phyloP scores from a whole-genome alignment of 192 early-diverging fungal genomes.

The Coemansia sp. region DNA sequence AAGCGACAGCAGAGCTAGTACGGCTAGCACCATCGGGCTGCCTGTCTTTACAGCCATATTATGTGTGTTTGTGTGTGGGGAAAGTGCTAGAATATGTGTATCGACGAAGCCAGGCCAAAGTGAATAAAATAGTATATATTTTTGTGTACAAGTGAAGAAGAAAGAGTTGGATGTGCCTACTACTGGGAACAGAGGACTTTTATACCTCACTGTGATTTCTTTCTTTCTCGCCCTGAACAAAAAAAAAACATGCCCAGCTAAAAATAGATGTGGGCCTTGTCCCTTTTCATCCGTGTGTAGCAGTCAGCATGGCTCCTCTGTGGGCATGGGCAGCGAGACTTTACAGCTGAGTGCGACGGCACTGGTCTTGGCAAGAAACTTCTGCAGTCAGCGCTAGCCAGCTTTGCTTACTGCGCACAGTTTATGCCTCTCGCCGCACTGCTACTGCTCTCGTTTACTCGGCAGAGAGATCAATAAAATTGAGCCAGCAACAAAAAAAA shows the following conservation, averaged over 20 bases:
- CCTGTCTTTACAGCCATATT: slow-evolving; percentile 3
- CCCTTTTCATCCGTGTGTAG: neutral
- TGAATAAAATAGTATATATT: neutral
- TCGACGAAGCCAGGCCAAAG: neutral
- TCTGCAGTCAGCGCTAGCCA: neutral
- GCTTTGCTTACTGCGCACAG: neutral
- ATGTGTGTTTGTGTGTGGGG: neutral
- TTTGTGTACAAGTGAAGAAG: neutral
- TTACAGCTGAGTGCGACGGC: neutral
- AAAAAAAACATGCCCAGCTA: neutral
- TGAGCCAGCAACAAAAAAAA: neutral
- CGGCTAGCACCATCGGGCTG: neutral
- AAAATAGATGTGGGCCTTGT: neutral
- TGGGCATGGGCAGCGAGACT: neutral
- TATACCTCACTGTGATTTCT: neutral
- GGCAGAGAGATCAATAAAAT: neutral
- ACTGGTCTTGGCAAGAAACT: neutral
- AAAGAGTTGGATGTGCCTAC: neutral
- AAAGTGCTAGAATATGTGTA: neutral
- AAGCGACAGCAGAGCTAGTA: slow-evolving; percentile 24
- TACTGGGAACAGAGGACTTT: neutral
- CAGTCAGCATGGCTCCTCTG: neutral
- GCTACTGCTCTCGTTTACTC: neutral
- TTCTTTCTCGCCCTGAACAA: neutral
- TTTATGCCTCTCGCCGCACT: neutral